Percentiles rank a stretch among this genome's conserved stretches.
These are phyloP conservation scores for Buddleja alternifolia DNA, from an alignment of 257 asterid species.

Conservation along the genomic window DNA sequence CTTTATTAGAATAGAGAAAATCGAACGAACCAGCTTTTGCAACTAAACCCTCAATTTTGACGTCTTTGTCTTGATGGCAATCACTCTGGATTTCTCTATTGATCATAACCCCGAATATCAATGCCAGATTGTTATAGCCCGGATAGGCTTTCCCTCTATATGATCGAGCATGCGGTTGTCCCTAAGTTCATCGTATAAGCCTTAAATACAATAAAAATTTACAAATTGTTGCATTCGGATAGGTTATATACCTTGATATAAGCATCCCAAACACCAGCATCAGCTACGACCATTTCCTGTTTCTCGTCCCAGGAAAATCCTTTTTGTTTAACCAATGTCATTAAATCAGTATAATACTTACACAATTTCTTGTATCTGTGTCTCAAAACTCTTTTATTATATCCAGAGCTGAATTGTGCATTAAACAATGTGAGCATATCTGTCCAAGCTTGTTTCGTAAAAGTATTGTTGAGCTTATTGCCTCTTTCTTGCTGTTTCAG, in stretches of 20 bases:
- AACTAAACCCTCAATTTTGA: constrained; percentile 30
- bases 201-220: neutral
- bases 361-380: constrained; percentile 43
- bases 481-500: constrained; percentile 44
- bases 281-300: constrained; percentile 45
- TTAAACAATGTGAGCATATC: constrained; percentile 43
- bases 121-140: constrained; percentile 32
- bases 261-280: constrained; percentile 46
- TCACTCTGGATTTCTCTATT: constrained; percentile 29
- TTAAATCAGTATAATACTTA: constrained; percentile 40
- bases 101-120: constrained; percentile 40
- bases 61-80: constrained; percentile 22
- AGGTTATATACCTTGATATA: constrained; percentile 40
- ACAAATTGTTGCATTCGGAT: constrained; percentile 22
- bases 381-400: constrained; percentile 40
- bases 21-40: constrained; percentile 31
- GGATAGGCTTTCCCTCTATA: constrained; percentile 40
- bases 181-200: constrained; percentile 32
- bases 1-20: constrained; percentile 3
- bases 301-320: constrained; percentile 51
- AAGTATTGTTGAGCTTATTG: constrained; percentile 41
- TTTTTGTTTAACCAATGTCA: constrained; percentile 32
- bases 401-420: constrained; percentile 40
- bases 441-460: constrained; percentile 49
- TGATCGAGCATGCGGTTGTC: constrained; percentile 42